These are phyloP conservation scores for Trichosanthes truncata DNA, from an alignment of 306 rosid genomes.

Conservation along the genomic window DNA sequence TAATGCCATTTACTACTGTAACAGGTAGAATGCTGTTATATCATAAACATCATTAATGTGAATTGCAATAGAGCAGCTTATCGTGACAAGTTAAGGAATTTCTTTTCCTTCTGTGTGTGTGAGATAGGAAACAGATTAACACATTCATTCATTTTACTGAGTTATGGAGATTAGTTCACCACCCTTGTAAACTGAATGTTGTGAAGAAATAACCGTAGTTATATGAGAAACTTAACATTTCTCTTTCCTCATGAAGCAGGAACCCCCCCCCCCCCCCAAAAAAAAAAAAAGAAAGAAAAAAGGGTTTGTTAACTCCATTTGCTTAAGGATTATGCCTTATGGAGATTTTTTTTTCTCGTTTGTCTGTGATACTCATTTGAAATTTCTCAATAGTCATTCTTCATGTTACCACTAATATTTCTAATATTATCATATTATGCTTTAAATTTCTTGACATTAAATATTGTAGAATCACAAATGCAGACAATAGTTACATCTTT, in stretches of 20 bases:
- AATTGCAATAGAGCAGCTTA: not conserved
- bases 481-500: not conserved
- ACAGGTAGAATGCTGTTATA: conserved; percentile 50
- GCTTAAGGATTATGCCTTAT: not conserved
- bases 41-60: not conserved
- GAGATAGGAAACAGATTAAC: not conserved
- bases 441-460: not conserved
- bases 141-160: not conserved
- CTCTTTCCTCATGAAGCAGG: not conserved
- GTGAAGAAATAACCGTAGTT: not conserved
- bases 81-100: not conserved
- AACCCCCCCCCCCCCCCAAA: no score
- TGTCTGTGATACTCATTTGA: not conserved
- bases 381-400: not conserved
- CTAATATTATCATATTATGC: not conserved
- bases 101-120: not conserved
- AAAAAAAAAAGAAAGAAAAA: not conserved
- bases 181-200: not conserved
- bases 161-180: not conserved
- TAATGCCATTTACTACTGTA: conserved; percentile 83
- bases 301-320: not conserved
- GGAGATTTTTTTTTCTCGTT: not conserved
- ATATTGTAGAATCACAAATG: not conserved
- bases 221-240: not conserved
- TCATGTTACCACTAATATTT: not conserved